Conservation (phyloP, 2,329 filamentous ascomycete species). For the Macrophomina phaseolina region DNA sequence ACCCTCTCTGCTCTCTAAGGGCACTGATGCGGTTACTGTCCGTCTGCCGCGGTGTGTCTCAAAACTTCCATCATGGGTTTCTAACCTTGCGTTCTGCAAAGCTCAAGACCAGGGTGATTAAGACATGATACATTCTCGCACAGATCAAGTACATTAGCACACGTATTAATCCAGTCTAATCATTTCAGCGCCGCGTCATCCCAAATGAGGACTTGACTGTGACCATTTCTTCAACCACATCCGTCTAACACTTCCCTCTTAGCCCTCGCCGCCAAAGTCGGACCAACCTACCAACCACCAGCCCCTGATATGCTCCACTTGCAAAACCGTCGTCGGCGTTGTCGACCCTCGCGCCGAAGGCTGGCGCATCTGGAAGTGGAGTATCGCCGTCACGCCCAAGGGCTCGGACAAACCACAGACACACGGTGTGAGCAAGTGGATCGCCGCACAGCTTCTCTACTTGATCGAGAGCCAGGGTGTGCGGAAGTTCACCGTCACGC, state of each 20-base stretch:
- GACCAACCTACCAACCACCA: not conserved
- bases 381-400: constrained; percentile 40
- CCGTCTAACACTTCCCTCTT: constrained; percentile 7
- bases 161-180: too few relatives aligned
- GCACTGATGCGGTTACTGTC: constrained; percentile 14
- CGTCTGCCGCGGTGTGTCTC: not conserved
- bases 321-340: constrained; percentile 43
- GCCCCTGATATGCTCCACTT: constrained; percentile 46
- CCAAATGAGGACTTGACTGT: too few relatives aligned
- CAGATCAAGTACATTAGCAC: not conserved
- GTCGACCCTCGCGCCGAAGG: constrained; percentile 53
- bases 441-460: constrained; percentile 62
- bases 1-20: not conserved
- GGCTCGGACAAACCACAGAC: constrained; percentile 22
- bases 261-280: not conserved
- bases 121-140: constrained; percentile 13
- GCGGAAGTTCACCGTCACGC: constrained; percentile 54
- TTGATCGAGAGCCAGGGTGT: constrained; percentile 62
- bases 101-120: constrained; percentile 13
- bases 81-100: not conserved
- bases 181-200: too few relatives aligned
- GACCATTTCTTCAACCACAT: too few relatives aligned
- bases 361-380: constrained; percentile 58
- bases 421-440: constrained; percentile 48
- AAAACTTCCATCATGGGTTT: not conserved